Evolutionary conservation across 805 yeast genomes (phyloP), one percentile per base, ranked within the genome.

Genomic region (Wickerhamiella cacticola): DNA sequence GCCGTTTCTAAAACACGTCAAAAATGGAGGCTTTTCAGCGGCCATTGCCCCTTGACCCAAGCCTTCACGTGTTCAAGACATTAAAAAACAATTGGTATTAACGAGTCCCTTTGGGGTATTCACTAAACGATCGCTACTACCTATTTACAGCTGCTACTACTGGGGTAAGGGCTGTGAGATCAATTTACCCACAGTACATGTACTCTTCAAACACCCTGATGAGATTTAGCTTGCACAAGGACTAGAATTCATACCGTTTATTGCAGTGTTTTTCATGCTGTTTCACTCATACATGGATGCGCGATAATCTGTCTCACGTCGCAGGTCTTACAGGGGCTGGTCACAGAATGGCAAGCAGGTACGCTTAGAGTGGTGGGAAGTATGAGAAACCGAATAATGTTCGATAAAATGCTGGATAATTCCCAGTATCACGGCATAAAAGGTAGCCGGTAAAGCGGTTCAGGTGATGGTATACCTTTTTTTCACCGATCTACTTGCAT

Each of bases 241-340:
- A 31, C 36, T 15, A 31, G 19, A 9, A 4, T 31, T n/a, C 16
- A 31, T 19, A 19, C 9, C n/a, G 5, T 4, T 31, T 31, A 6
- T 31, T 15, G 36, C 36, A 31, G 4, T 31, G 36, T 31, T 31
- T 31, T 31, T 15, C 36, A 31, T 4, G 7, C 4, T 31, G 36
- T 31, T 31, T 31, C 36, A 31, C 36, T 9, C n/a, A 9, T 31
- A 31, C 36, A 31, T 31, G 16, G 16, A 31, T 15, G 36, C 36
- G 19, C 36, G 36, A 31, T 31, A n/a, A 31, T 31, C 36, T 31
- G 36, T 31, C 36, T 31, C 36, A 31, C 19, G 36, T 31, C 36
- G 19, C 36, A 31, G 36, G 36, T 31, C n/a, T 10, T 31, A 31
- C 36, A 31, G 36, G 36, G 36, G 36, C 36, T 9, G 36, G 36